These are phyloP conservation scores for Amesomyces nigricolor DNA, from an alignment of 2,329 filamentous ascomycete genomes.

Conservation along the genomic window DNA sequence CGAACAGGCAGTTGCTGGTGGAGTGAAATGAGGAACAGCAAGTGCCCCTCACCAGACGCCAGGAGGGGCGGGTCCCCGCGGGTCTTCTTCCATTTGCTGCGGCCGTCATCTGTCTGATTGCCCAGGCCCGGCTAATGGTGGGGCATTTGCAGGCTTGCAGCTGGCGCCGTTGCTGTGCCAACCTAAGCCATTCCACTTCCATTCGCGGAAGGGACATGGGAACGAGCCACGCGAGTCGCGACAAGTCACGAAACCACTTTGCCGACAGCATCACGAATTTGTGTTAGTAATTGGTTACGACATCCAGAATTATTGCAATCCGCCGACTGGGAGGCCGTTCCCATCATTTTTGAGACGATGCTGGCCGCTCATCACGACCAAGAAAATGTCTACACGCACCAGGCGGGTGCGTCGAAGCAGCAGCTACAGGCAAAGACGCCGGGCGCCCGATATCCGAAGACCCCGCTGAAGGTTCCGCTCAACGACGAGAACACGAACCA, in stretches of 20 bases:
- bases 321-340: constrained; percentile 17
- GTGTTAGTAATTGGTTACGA: neutral
- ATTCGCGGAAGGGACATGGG: constrained; percentile 4
- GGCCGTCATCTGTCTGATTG: constrained; percentile 26
- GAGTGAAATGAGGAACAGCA: constrained; percentile 23
- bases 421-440: constrained; percentile 75
- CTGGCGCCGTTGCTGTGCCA: constrained; percentile 24
- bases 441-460: constrained; percentile 69
- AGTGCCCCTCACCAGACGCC: constrained; percentile 24
- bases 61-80: neutral
- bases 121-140: constrained; percentile 22
- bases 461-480: constrained; percentile 68
- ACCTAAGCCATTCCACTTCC: constrained; percentile 7
- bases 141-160: constrained; percentile 17
- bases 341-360: constrained; percentile 44
- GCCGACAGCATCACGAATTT: neutral
- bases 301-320: neutral
- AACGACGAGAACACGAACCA: constrained; percentile 79
- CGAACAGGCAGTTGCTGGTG: constrained; percentile 17
- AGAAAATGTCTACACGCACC: constrained; percentile 77
- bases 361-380: constrained; percentile 74
- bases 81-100: constrained; percentile 24
- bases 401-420: constrained; percentile 65
- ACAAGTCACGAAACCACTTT: neutral
- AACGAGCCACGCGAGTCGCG: constrained; percentile 14